Conservation (phyloP, 192 early-diverging fungal species). For the Backusella sp. region DNA sequence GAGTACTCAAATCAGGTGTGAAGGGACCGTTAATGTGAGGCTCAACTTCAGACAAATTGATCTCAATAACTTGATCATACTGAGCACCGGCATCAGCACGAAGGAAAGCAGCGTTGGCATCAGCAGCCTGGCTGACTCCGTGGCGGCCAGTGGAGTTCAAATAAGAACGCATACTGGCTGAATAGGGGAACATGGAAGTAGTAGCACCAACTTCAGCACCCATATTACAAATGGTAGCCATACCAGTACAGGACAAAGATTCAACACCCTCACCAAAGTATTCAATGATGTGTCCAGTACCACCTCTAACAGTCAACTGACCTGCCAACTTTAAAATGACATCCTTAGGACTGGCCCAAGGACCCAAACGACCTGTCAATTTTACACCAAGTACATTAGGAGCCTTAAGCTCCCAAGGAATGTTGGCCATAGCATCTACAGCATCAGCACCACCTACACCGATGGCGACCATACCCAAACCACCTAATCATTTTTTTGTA, state of each 20-base stretch:
- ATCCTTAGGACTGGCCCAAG: conserved; percentile 95
- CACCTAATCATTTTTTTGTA: conserved; percentile 44
- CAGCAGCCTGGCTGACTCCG: conserved; percentile 74
- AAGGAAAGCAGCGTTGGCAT: conserved; percentile 59
- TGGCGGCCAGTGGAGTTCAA: conserved; percentile 79
- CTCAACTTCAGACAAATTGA: conserved; percentile 87
- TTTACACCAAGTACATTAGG: conserved; percentile 95
- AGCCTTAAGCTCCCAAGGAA: conserved; percentile 98
- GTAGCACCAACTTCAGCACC: conserved; percentile 98
- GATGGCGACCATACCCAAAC: conserved; percentile 95
- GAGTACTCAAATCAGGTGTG: conserved; percentile 94
- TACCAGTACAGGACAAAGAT: conserved; percentile 93
- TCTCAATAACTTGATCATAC: conserved; percentile 95
- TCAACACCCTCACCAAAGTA: conserved; percentile 94
- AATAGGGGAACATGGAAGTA: conserved; percentile 96
- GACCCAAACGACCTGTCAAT: conserved; percentile 80
- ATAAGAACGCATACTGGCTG: conserved; percentile 81
- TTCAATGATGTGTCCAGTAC: conserved; percentile 96
- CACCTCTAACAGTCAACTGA: conserved; percentile 78
- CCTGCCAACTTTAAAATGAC: conserved; percentile 76
- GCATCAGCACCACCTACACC: conserved; percentile 99
- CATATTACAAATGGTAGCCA: conserved; percentile 99
- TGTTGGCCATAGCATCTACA: conserved; percentile 97
- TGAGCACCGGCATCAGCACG: conserved; percentile 67
- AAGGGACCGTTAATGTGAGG: conserved; percentile 99